Conservation (phyloP, 768 basidiomycete species). For the Trametes villosa region DNA sequence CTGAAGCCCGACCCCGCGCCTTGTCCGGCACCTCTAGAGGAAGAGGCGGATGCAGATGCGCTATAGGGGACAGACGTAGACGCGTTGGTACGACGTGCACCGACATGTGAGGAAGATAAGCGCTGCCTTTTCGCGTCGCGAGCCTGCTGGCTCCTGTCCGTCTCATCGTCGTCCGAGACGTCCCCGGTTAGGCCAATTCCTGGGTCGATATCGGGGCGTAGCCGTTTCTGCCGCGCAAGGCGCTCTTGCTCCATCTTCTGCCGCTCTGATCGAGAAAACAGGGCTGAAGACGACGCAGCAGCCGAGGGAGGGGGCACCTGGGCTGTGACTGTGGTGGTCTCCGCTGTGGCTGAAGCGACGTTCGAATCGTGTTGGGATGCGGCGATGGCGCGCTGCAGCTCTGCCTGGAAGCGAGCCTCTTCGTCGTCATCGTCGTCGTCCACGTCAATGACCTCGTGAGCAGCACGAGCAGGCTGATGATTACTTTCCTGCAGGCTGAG, state of each 20-base stretch:
- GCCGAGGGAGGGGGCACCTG: neutral
- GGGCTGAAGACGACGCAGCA: neutral
- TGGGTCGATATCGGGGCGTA: slow-evolving; percentile 40
- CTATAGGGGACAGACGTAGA: slow-evolving; percentile 26
- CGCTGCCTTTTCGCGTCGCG: slow-evolving; percentile 60
- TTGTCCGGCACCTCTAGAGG: neutral
- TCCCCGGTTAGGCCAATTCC: slow-evolving; percentile 25
- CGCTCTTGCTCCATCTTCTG: slow-evolving; percentile 81
- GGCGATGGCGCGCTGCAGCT: slow-evolving; percentile 51
- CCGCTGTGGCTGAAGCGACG: neutral
- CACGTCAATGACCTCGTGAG: slow-evolving; percentile 20
- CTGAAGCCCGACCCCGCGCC: too few species aligned
- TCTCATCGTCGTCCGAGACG: slow-evolving; percentile 33
- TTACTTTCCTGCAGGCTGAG: slow-evolving; percentile 31
- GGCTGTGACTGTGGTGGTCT: neutral
- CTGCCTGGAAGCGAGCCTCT: slow-evolving; percentile 49
- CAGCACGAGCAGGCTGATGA: neutral
- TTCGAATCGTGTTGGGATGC: slow-evolving; percentile 45
- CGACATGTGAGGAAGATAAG: slow-evolving; percentile 41
- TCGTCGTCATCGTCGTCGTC: slow-evolving; percentile 39
- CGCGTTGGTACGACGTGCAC: slow-evolving; percentile 28
- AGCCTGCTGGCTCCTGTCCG: slow-evolving; percentile 38
- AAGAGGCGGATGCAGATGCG: neutral
- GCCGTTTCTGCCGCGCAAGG: slow-evolving; percentile 69
- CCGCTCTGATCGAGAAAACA: slow-evolving; percentile 67